Percentiles rank a stretch among this genome's conserved stretches.
Evolutionary conservation across 768 basidiomycete genomes (phyloP).

Genomic region (Boletus edulis): DNA sequence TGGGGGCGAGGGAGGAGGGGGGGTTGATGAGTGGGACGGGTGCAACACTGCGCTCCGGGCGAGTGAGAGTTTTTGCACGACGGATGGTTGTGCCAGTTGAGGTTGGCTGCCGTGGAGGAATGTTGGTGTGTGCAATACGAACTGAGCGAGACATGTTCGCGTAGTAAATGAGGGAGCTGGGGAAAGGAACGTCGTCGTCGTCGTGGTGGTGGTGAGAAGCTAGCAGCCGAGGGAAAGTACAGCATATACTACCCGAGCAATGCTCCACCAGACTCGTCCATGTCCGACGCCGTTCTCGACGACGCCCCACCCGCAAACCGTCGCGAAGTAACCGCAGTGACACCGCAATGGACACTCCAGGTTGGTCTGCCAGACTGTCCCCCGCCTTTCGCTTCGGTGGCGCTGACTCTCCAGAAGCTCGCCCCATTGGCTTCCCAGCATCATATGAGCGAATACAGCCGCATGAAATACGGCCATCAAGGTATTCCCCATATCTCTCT

Average conservation of each 20-base stretch:
- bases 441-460: constrained; percentile 68
- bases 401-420: constrained; percentile 36
- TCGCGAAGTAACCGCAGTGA: too few relatives aligned
- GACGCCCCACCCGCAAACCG: background rate
- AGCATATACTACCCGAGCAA: too few relatives aligned
- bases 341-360: constrained; percentile 19
- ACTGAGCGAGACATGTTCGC: constrained; percentile 23
- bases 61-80: constrained; percentile 92
- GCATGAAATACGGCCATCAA: constrained; percentile 59
- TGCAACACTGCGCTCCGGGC: constrained; percentile 92
- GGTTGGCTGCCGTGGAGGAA: constrained; percentile 51
- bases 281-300: constrained; percentile 10
- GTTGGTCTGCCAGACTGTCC: background rate
- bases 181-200: background rate
- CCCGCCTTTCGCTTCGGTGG: too few relatives aligned
- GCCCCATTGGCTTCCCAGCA: constrained; percentile 68
- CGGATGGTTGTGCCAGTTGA: constrained; percentile 62
- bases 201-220: background rate
- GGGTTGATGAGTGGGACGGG: constrained; percentile 94
- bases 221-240: too few relatives aligned
- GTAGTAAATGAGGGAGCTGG: background rate
- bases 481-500: constrained; percentile 16
- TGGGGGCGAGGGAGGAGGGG: constrained; percentile 42
- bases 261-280: background rate
- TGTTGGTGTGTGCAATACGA: constrained; percentile 32